Base-by-base conservation (phyloP, 495 filamentous ascomycete species). In the Lasiosphaeris hirsuta region DNA sequence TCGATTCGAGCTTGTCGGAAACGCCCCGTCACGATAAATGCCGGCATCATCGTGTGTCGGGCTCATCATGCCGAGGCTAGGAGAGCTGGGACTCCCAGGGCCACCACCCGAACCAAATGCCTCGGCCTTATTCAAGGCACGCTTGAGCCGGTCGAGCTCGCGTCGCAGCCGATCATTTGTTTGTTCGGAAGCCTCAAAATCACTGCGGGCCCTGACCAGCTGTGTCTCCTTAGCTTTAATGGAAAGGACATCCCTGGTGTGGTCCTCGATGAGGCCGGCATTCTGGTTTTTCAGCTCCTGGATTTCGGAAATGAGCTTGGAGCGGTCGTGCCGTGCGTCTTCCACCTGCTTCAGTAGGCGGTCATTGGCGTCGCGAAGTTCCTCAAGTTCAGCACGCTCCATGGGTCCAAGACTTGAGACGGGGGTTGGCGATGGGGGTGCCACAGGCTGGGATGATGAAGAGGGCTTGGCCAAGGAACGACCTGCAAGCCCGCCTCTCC, bases 211-310 rank as follows among this genome's bases (percentile, higher is more conserved):
- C 23, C 95, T 85, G 8, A 97, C 92, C 7, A 99, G 80, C 64
- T 99, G 95, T 6, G 95, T 97, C 69, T 97, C 95, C 70, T 99
- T 99, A 36, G 95, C 95, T 62, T 97, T 97, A 72, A 97, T 92
- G 61, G 90, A 90, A 17, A 99, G 81, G 9, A 96, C 90, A 67
- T 97, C 94, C 49, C 93, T 78, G 2, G 95, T 99, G 65, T 97
- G 93, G 63, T 97, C 94, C 74, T 99, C 95, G 50, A 97, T 97
- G 13, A 97, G 79, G 61, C 96, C 88, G 13, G 95, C 94, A 63
- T 99, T 97, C 65, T 96, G 88, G 61, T 96, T 92, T 69, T 93
- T 90, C 1, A 97, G 78, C 67, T 97, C 92, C 51, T 88, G 86
- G 45, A 97, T 83, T 59, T 93, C 88, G 0, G 88, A 91, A 41